Percentiles rank a stretch among this genome's conserved stretches.
Evolutionary conservation across 139 green algal genomes (phyloP).

Genomic region (Coelastrella sp.): DNA sequence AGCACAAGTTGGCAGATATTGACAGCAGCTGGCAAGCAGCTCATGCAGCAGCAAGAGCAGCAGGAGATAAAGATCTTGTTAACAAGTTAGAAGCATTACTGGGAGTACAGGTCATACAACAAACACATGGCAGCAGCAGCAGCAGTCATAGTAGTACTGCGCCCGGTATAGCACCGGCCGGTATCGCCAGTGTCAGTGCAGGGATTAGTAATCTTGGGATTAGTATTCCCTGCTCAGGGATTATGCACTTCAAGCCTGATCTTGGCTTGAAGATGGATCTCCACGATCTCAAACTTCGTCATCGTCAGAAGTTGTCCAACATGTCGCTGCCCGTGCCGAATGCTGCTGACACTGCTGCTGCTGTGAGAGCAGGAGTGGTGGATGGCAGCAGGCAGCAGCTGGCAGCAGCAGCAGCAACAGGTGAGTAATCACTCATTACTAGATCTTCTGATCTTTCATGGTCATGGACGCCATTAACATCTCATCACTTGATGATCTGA

Average conservation of each 20-base stretch:
- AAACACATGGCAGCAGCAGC: background rate
- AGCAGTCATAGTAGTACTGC: background rate
- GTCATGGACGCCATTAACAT: no score
- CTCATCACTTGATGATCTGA: no score
- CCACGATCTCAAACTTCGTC: constrained; percentile 1
- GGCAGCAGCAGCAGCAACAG: no score
- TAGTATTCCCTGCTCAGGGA: background rate
- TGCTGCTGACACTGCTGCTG: background rate
- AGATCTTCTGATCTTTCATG: no score
- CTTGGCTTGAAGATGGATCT: constrained; percentile 18
- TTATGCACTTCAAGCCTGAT: constrained; percentile 6
- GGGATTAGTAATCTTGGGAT: background rate
- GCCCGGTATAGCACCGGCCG: background rate
- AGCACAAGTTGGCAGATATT: constrained; percentile 33
- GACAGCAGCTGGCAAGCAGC: background rate
- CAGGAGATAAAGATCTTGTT: background rate
- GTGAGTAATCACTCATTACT: no score
- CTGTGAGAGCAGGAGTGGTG: background rate
- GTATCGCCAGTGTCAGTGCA: background rate
- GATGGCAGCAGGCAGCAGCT: background rate
- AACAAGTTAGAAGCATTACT: constrained; percentile 18
- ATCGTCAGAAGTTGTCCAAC: constrained; percentile 5
- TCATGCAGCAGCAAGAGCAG: constrained; percentile 1
- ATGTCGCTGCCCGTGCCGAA: constrained; percentile 21
- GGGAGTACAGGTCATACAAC: background rate